Evolutionary conservation across 345 rosid genomes (phyloP), one percentile per base, ranked within the genome.

Genomic region (Boechera retrofracta): DNA sequence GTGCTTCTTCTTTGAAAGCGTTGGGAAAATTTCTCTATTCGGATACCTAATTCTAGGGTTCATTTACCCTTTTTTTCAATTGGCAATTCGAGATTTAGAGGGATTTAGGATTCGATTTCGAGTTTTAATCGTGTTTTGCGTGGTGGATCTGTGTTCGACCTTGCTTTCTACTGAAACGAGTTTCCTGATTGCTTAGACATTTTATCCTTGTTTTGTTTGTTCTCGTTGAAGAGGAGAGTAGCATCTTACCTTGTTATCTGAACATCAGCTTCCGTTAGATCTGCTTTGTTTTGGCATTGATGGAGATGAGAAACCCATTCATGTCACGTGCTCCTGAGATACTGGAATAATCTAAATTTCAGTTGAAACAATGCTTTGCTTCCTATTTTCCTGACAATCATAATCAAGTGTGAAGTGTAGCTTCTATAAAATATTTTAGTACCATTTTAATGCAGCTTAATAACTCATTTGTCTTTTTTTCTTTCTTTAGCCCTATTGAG

Each of bases 61-160:
- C 67, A 2, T 55, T 67, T 60, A 44, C 35, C 18, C 42, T 59
- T 18, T 28, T 68, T 77, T 77, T 81, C 85, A 82, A 82, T 87
- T 75, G 61, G 33, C 45, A 53, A 58, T 74, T 78, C 69, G 67
- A 57, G 72, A 49, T 82, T 83, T 66, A 32, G 29, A 85, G 78
- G 84, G 81, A 67, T 83, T 73, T 73, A 75, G 84, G 52, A 69
- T 58, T 62, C 64, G 73, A 67, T 85, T 83, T 81, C 68, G 69
- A 81, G 64, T 35, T 31, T 67, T 58, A 77, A 64, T 67, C 52
- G 66, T 65, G 33, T 41, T n/a, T 67, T 32, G 33, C 67, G 77
- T 74, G 33, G 21, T 77, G 82, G 96, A 94, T 91, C 98, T 89
- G 67, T 12, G 54, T 72, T 83, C 63, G 77, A 74, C 59, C 24